Base-by-base conservation (phyloP, 805 yeast species). In the Cyberlindnera xylosilytica region DNA sequence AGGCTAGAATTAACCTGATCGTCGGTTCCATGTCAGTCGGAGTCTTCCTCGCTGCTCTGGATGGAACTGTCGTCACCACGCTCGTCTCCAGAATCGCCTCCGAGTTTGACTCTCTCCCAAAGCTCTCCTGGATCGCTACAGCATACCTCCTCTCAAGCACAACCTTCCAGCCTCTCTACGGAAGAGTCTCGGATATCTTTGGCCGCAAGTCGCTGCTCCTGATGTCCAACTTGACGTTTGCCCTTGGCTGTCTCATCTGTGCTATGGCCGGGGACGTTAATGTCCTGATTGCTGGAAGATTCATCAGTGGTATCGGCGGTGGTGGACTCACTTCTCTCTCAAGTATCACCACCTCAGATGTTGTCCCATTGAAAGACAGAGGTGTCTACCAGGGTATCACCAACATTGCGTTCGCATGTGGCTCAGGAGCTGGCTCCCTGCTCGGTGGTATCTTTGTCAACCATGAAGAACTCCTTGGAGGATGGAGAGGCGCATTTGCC, bases 221-320 rank as follows among this genome's bases (percentile, higher is more conserved):
- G 8, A 58, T 76, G 13, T 81, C 86, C 53, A 72, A 78, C 39
- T 49, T 64, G 1, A 62, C 74, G n/a, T 83, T 83, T 56, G 73
- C 77, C 2, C 30, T 79, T 2, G 90, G 81, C 6, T 72, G 79
- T 49, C 53, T 75, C 11, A 69, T 79, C 36, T 81, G 87, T 57
- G 79, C 76, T 5, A 28, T 70, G 1, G 73, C 83, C 1, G 63
- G 66, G 35, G 63, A 74, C 12, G 70, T 81, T 12, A 50, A 65
- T 34, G 51, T 69, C 41, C 66, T 83, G 49, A 76, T 81, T 7
- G 38, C 65, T 22, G 75, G 83, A 6, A 64, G 89, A 51, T 78
- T 85, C 47, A 68, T 89, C 33, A 78, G 91, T 13, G 97, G 97
- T 12, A 74, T 85, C 39, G 97, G 97, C 11, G 97, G 96, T 15